Evolutionary conservation across 768 basidiomycete genomes (phyloP).

Genomic region (Russula compacta): DNA sequence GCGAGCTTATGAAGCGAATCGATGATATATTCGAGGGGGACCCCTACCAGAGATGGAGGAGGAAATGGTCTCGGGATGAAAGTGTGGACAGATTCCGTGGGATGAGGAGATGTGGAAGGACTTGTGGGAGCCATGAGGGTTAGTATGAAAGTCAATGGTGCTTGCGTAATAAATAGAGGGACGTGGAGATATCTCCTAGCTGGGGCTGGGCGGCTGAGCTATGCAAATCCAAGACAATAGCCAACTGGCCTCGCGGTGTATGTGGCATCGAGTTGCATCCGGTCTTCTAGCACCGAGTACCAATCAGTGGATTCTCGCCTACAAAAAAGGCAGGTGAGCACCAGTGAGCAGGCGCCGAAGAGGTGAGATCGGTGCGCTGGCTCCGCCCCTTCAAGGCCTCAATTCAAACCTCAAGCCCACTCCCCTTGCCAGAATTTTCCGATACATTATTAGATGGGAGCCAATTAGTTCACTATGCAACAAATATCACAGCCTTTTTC

Average conservation of each 20-base stretch:
- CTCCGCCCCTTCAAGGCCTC: too few relatives aligned
- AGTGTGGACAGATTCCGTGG: slow-evolving; percentile 24
- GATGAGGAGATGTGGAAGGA: slow-evolving; percentile 14
- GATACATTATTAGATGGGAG: too few relatives aligned
- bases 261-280: neutral
- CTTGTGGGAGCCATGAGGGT: slow-evolving; percentile 15
- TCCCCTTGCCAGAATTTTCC: too few relatives aligned
- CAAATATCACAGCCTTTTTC: too few relatives aligned
- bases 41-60: slow-evolving; percentile 49
- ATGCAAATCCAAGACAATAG: neutral
- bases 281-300: neutral
- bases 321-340: slow-evolving; percentile 1
- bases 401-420: too few relatives aligned
- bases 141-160: neutral
- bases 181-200: neutral
- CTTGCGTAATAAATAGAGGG: neutral
- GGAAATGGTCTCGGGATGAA: slow-evolving; percentile 55
- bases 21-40: slow-evolving; percentile 66
- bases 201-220: neutral
- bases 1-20: slow-evolving; percentile 61
- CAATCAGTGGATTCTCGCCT: neutral
- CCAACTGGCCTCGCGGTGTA: neutral
- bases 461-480: too few relatives aligned
- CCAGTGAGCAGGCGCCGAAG: neutral
- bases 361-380: too few relatives aligned